Evolutionary conservation across 1,284 basidiomycete species (phyloP), one percentile per base, ranked within the genome.

Genomic region (Phellopilus nigrolimitatus): DNA sequence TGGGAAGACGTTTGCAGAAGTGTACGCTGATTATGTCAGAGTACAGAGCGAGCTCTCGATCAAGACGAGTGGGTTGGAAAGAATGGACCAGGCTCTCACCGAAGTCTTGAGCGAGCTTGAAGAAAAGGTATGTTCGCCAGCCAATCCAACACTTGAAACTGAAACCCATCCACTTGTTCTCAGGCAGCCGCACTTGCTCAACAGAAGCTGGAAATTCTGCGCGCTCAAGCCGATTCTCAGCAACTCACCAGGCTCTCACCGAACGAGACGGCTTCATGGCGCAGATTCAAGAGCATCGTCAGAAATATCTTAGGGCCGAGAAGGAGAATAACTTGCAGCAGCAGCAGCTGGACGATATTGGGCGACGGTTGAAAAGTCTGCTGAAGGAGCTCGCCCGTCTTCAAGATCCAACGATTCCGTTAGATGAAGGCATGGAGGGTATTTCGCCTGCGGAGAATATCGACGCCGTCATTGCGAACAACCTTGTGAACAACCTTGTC

Each of bases 1-100:
- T 25, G 92, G 92, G 17, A 89, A 88, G 73, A 87, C 84, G 1
- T 92, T 94, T 68, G 94, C 91, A 0, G 86, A 94, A 63, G 82
- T 95, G 13, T 95, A 95, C 63, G 77, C 86, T n/a, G 89, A 92
- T 59, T 89, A 90, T 59, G 82, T 93, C 41, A 78, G 81, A 50
- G 78, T 95, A 43, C 87, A 97, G 65, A 88, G 91, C 36, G 88
- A 93, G 45, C 83, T 86, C 49, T 75, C 80, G 13, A 79, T 76
- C 61, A 89, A 93, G 64, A 82, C 79, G 49, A 75, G 80, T 1
- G 91, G 97, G 68, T 88, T 84, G 49, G 81, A 84, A 55, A 80
- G 88, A 40, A 84, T 97, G 75, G 86, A 90, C 47, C 76, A 81
- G 27, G 84, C 88, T 10, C 69, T 92, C 31, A 71, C 78, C 21